phyloP scores from a whole-genome alignment of 148 eudicot species.

The Diospyros kaki region DNA sequence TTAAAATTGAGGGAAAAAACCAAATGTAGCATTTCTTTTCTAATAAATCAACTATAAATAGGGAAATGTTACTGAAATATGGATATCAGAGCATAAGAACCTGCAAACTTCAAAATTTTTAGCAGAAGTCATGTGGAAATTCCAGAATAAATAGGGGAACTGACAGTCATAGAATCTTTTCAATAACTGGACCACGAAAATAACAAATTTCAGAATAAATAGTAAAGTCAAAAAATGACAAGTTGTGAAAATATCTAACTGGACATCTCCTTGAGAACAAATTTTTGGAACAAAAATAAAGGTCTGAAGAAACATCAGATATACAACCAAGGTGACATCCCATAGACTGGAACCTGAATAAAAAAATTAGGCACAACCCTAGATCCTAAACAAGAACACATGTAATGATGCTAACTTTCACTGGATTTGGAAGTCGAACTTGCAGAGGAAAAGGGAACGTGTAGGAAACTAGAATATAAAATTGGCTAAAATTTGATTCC shows the following conservation, averaged over 20 bases:
- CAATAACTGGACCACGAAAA: background rate
- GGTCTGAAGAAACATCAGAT: background rate
- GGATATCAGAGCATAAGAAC: background rate
- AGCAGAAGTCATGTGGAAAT: background rate
- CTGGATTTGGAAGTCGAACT: background rate
- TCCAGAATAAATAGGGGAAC: background rate
- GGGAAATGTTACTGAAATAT: background rate
- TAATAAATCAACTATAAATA: background rate
- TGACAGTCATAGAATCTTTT: background rate
- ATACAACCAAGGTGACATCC: background rate
- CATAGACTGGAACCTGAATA: background rate
- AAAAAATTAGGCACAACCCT: background rate
- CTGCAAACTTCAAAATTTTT: background rate
- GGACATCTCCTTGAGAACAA: background rate
- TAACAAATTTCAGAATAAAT: background rate
- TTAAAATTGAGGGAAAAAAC: background rate
- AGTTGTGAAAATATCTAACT: background rate
- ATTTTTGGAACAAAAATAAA: background rate
- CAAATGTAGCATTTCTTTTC: background rate
- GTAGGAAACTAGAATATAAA: too few relatives aligned
- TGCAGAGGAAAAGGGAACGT: too few relatives aligned
- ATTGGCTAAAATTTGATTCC: too few relatives aligned
- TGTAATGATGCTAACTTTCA: background rate
- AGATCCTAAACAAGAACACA: background rate
- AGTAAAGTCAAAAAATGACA: background rate